These are phyloP conservation scores for Cryphonectria parasitica DNA, from an alignment of 2,329 filamentous ascomycete genomes.

Conservation along the genomic window DNA sequence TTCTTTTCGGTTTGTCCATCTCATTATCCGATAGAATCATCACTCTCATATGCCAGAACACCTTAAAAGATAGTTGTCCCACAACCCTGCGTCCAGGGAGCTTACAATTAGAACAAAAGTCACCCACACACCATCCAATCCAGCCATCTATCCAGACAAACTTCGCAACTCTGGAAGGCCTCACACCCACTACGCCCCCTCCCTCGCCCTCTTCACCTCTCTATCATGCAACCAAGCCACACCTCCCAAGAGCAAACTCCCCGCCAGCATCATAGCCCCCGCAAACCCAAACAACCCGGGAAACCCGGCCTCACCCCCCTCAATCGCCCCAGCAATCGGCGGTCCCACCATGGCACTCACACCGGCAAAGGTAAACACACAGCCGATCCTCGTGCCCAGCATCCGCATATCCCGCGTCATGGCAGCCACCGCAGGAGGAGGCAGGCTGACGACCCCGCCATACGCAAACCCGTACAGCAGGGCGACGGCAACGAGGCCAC, in stretches of 20 bases:
- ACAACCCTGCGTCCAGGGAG: too few species aligned
- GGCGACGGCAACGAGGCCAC: constrained; percentile 40
- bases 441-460: constrained; percentile 48
- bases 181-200: too few species aligned
- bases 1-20: background rate
- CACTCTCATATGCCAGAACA: too few species aligned
- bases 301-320: background rate
- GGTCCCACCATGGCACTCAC: constrained; percentile 41
- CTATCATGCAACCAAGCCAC: constrained; percentile 8
- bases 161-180: too few species aligned
- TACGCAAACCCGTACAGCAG: constrained; percentile 47
- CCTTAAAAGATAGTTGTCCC: too few species aligned
- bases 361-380: constrained; percentile 40
- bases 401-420: constrained; percentile 46
- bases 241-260: background rate
- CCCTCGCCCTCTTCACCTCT: background rate
- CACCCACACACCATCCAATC: too few species aligned
- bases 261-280: constrained; percentile 13
- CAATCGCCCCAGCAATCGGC: constrained; percentile 38
- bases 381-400: constrained; percentile 48
- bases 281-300: constrained; percentile 15
- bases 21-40: background rate
- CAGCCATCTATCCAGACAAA: too few species aligned
- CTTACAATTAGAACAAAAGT: too few species aligned
- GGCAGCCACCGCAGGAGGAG: constrained; percentile 43